Evolutionary conservation across 2,329 filamentous ascomycete species (phyloP).

Genomic region (Claviceps purpurea): DNA sequence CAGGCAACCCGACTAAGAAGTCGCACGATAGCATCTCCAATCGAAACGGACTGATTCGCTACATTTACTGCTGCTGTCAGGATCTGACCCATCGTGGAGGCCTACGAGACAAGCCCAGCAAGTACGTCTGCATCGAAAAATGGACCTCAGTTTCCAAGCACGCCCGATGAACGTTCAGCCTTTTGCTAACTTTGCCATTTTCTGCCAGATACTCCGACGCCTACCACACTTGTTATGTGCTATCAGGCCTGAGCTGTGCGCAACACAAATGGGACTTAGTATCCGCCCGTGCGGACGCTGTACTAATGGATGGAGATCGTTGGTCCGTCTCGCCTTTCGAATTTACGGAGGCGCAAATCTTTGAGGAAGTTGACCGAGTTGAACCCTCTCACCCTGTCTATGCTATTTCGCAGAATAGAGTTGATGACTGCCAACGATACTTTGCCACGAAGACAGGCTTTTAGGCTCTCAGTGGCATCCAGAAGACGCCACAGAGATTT

Average conservation of each 20-base stretch:
- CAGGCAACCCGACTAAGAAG: conserved; percentile 16
- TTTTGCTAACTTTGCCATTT: conserved; percentile 2
- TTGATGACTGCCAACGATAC: conserved; percentile 50
- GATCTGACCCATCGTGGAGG: conserved; percentile 58
- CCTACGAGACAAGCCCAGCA: conserved; percentile 84
- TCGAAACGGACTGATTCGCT: conserved; percentile 72
- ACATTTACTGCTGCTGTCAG: conserved; percentile 84
- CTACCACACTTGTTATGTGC: conserved; percentile 87
- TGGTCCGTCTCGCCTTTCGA: conserved; percentile 37
- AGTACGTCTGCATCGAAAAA: conserved; percentile 37
- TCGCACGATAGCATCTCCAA: conserved; percentile 50
- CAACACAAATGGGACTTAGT: conserved; percentile 52
- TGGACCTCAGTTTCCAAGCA: background rate
- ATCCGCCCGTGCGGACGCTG: conserved; percentile 18
- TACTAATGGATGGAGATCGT: conserved; percentile 23
- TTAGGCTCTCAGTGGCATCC: conserved; percentile 18
- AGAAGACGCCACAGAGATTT: background rate
- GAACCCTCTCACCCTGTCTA: conserved; percentile 69
- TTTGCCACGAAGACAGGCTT: conserved; percentile 48
- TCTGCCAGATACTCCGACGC: conserved; percentile 56
- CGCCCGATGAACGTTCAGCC: too few species aligned
- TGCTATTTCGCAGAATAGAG: conserved; percentile 61
- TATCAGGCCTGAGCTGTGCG: conserved; percentile 71
- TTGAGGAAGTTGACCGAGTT: conserved; percentile 59
- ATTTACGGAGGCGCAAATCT: conserved; percentile 44